phyloP scores from a whole-genome alignment of 2,329 filamentous ascomycete species.

The Phaeosphaeriaceae sp. region DNA sequence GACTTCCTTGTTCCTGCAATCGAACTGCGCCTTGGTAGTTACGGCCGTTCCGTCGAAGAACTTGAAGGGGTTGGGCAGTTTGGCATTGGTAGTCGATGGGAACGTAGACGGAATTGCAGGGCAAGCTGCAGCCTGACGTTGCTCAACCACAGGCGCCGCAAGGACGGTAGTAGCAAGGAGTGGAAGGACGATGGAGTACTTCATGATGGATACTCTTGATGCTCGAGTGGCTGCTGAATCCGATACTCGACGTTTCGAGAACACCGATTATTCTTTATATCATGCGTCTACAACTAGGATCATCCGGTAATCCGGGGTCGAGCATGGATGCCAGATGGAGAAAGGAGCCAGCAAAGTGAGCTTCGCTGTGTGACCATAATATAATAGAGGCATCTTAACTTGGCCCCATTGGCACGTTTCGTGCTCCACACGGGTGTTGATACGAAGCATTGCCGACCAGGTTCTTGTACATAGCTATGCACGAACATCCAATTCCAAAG shows the following conservation, averaged over 20 bases:
- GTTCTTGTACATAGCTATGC: background rate
- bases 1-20: conserved; percentile 48
- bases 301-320: conserved; percentile 27
- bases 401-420: conserved; percentile 19
- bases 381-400: conserved; percentile 37
- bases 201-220: conserved; percentile 33
- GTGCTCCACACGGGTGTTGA: conserved; percentile 9
- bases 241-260: conserved; percentile 6
- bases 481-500: background rate
- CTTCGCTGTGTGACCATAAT: conserved; percentile 33
- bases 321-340: conserved; percentile 37
- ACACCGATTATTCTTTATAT: conserved; percentile 17
- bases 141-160: conserved; percentile 35
- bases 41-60: conserved; percentile 47
- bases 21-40: conserved; percentile 43
- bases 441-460: conserved; percentile 4
- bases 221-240: conserved; percentile 12
- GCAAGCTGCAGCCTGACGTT: conserved; percentile 39
- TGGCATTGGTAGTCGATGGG: conserved; percentile 36
- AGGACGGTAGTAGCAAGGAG: conserved; percentile 39
- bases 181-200: conserved; percentile 38
- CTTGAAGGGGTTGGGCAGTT: conserved; percentile 49
- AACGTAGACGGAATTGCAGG: conserved; percentile 36
- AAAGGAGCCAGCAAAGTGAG: conserved; percentile 24
- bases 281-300: conserved; percentile 4